Evolutionary conservation across 352 stramenopile genomes (phyloP).

Genomic region (Phytophthora multivora): DNA sequence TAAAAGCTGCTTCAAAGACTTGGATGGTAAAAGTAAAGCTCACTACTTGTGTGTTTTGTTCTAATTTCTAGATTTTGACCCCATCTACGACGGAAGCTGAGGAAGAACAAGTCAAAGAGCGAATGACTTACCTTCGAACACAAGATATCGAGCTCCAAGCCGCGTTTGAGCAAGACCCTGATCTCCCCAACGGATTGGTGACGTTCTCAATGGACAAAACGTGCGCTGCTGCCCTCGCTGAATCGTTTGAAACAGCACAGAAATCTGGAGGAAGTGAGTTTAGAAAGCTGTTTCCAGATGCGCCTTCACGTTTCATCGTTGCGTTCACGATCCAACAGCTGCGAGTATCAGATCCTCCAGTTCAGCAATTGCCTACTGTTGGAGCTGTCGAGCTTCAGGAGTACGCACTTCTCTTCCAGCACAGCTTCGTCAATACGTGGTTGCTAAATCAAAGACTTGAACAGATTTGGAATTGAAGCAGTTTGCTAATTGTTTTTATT

Average conservation of each 20-base stretch:
- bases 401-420: constrained; percentile 28
- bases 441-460: constrained; percentile 30
- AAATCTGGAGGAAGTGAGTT: constrained; percentile 1
- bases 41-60: not conserved
- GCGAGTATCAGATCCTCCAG: not conserved
- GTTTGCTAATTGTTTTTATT: not conserved
- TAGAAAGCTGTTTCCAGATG: constrained; percentile 15
- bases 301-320: constrained; percentile 25
- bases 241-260: constrained; percentile 19
- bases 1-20: constrained; percentile 1
- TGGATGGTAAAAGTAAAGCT: not conserved
- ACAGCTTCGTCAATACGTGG: constrained; percentile 35
- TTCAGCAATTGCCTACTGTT: not conserved
- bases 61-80: constrained; percentile 16
- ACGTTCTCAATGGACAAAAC: constrained; percentile 16
- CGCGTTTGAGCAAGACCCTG: constrained; percentile 20
- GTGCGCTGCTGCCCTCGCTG: constrained; percentile 12
- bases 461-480: constrained; percentile 12
- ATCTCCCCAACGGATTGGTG: constrained; percentile 21
- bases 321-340: constrained; percentile 28
- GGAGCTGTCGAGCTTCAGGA: constrained; percentile 23
- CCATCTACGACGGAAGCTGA: constrained; percentile 25
- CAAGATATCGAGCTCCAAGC: constrained; percentile 18
- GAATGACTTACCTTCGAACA: constrained; percentile 11
- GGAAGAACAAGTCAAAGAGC: constrained; percentile 18